Evolutionary conservation across 2,329 filamentous ascomycete genomes (phyloP).

Genomic region (Clonostachys rhizophaga): DNA sequence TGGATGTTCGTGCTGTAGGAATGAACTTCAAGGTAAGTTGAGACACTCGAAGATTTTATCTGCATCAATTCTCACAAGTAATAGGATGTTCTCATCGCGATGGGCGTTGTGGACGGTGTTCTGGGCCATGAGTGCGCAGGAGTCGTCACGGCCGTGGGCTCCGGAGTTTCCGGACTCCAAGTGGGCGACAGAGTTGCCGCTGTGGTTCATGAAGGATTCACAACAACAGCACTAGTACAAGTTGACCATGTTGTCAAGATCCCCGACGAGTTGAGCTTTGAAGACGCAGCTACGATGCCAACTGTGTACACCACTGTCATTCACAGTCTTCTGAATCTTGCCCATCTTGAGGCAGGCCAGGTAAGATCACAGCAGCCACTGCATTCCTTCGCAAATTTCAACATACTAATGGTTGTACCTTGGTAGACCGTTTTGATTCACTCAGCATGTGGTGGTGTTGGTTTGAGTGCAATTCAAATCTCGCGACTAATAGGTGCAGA

Average conservation of each 20-base stretch:
- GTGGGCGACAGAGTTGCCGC: constrained; percentile 11
- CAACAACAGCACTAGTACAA: constrained; percentile 8
- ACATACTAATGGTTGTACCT: neutral
- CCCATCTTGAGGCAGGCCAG: constrained; percentile 20
- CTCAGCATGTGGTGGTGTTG: constrained; percentile 16
- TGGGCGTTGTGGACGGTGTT: constrained; percentile 20
- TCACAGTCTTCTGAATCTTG: constrained; percentile 7
- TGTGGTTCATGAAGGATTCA: neutral
- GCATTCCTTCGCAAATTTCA: too few relatives aligned
- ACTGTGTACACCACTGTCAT: constrained; percentile 3
- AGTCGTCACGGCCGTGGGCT: constrained; percentile 9
- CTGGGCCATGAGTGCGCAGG: constrained; percentile 28
- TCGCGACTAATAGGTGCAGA: constrained; percentile 8
- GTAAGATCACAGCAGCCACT: too few relatives aligned
- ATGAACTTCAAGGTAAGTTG: constrained; percentile 21
- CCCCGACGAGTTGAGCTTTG: constrained; percentile 5
- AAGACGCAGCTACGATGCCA: constrained; percentile 16
- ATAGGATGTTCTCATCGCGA: constrained; percentile 18
- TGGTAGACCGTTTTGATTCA: constrained; percentile 17
- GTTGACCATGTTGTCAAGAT: neutral
- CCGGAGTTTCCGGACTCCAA: constrained; percentile 7
- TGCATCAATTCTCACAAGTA: neutral
- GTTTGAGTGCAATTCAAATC: constrained; percentile 15
- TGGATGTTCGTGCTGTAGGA: constrained; percentile 12
- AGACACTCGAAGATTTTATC: neutral